Conservation (phyloP, 805 yeast genomes). For the Metschnikowia koreensis region DNA sequence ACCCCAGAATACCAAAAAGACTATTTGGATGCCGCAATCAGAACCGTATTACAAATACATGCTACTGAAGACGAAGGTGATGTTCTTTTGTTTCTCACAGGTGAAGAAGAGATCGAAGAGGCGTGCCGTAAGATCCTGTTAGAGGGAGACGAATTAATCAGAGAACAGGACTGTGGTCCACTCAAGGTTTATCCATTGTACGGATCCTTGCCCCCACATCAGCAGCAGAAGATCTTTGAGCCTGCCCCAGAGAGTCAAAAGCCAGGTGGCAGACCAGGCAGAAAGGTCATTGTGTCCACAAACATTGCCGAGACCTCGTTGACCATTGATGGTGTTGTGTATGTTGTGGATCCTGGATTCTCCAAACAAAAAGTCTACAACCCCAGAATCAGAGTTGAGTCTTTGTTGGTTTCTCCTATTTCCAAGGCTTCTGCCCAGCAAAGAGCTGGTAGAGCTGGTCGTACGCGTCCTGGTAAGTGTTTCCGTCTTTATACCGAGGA, state of each 20-base stretch:
- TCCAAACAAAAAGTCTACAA: conserved; percentile 95
- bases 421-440: conserved; percentile 98
- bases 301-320: conserved; percentile 97
- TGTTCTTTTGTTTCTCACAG: conserved; percentile 80
- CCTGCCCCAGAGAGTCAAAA: conserved; percentile 77
- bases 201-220: conserved; percentile 95
- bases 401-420: conserved; percentile 90
- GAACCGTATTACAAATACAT: conserved; percentile 94
- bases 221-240: conserved; percentile 90
- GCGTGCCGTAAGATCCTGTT: conserved; percentile 85
- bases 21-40: conserved; percentile 89
- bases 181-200: conserved; percentile 86
- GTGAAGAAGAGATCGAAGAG: conserved; percentile 98
- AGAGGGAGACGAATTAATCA: conserved; percentile 83
- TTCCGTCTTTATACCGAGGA: conserved; percentile 95
- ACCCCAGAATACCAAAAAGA: conserved; percentile 97
- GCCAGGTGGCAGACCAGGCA: conserved; percentile 85
- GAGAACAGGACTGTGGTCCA: conserved; percentile 92
- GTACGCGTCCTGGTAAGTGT: conserved; percentile 98
- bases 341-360: conserved; percentile 96
- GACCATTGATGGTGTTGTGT: conserved; percentile 96
- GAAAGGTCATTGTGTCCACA: conserved; percentile 89
- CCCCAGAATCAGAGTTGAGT: conserved; percentile 94
- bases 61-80: conserved; percentile 96
- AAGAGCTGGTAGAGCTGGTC: conserved; percentile 99